phyloP scores from a whole-genome alignment of 306 rosid species.

The Herpetospermum pedunculosum region DNA sequence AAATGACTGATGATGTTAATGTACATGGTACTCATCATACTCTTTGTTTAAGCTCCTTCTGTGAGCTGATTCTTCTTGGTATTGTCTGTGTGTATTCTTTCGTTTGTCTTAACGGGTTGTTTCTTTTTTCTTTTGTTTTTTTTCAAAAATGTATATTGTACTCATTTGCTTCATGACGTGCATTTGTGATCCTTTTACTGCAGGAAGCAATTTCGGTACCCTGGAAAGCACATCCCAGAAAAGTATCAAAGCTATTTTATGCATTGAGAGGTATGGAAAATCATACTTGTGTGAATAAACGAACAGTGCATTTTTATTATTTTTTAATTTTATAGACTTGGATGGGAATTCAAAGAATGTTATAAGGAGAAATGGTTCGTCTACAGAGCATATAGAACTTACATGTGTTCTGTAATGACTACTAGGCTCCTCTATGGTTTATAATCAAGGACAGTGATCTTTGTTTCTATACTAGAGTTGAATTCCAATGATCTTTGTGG shows the following conservation, averaged over 20 bases:
- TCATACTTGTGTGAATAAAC: not conserved
- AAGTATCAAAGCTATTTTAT: constrained; percentile 60
- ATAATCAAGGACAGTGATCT: not conserved
- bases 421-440: not conserved
- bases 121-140: not conserved
- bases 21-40: not conserved
- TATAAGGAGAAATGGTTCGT: not conserved
- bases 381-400: not conserved
- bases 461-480: not conserved
- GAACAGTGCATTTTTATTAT: not conserved
- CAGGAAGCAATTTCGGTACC: constrained; percentile 79
- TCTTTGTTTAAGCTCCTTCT: not conserved
- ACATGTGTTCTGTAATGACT: not conserved
- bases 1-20: not conserved
- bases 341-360: not conserved
- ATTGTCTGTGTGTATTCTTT: not conserved
- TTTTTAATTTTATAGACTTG: not conserved
- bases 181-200: constrained; percentile 7
- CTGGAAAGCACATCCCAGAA: constrained; percentile 60
- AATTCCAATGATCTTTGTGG: constrained; percentile 1
- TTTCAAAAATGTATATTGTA: not conserved
- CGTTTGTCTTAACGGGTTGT: not conserved
- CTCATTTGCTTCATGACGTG: not conserved
- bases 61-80: not conserved
- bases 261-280: constrained; percentile 72